Conservation (phyloP, 805 yeast species). For the Yarrowia sp. region DNA sequence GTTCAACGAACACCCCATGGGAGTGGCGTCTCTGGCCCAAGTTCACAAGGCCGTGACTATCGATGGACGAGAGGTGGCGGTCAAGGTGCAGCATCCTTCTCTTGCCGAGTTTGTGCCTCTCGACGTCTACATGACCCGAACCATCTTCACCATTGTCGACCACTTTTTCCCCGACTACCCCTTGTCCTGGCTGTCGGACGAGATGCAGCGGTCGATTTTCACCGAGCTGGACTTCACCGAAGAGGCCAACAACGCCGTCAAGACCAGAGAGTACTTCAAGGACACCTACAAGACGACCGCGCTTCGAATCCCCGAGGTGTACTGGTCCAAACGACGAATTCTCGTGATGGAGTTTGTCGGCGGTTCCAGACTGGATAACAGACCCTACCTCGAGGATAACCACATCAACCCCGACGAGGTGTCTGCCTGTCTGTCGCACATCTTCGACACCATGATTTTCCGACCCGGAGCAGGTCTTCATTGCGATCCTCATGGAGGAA, state of each 20-base stretch:
- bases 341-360: conserved; percentile 85
- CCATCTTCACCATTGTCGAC: conserved; percentile 76
- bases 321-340: conserved; percentile 70
- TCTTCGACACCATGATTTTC: conserved; percentile 94
- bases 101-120: conserved; percentile 86
- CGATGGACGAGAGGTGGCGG: conserved; percentile 79
- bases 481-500: conserved; percentile 99
- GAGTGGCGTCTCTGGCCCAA: conserved; percentile 96
- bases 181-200: conserved; percentile 93
- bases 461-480: conserved; percentile 90
- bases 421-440: conserved; percentile 83
- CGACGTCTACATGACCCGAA: conserved; percentile 78
- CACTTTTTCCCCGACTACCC: conserved; percentile 93
- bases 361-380: conserved; percentile 84
- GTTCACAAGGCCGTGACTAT: conserved; percentile 80
- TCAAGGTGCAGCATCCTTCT: conserved; percentile 92
- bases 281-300: conserved; percentile 69
- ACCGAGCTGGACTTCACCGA: conserved; percentile 89
- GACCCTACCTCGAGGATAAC: conserved; percentile 65
- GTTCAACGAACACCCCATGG: conserved; percentile 79
- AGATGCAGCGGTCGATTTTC: conserved; percentile 80
- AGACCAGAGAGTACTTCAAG: conserved; percentile 72
- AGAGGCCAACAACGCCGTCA: conserved; percentile 81
- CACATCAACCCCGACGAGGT: conserved; percentile 78
- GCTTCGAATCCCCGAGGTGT: conserved; percentile 75